Evolutionary conservation across 371 early-diverging fungal species (phyloP).

Genomic region (Mortierella polycephala): DNA sequence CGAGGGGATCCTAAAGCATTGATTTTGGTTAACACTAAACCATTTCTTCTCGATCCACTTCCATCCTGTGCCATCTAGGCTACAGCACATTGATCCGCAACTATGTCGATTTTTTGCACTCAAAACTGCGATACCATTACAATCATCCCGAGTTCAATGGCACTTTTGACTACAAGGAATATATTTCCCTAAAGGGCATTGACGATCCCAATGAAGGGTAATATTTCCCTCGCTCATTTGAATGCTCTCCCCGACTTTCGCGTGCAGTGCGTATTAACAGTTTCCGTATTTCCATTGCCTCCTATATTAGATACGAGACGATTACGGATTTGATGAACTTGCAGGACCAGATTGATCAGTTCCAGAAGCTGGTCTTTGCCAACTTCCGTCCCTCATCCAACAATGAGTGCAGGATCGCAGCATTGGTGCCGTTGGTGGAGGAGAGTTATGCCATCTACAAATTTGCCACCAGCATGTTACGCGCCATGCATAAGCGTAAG

Average conservation of each 20-base stretch:
- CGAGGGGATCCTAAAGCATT: no score
- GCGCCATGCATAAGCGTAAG: conserved; percentile 95
- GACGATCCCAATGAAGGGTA: conserved; percentile 98
- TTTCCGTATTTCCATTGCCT: not conserved
- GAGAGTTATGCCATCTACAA: conserved; percentile 96
- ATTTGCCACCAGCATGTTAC: conserved; percentile 94
- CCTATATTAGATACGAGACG: conserved; percentile 81
- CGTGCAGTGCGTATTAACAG: not conserved
- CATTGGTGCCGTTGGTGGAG: conserved; percentile 96
- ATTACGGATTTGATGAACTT: conserved; percentile 93
- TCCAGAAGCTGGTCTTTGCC: conserved; percentile 89
- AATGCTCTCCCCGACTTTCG: no score
- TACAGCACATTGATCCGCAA: conserved; percentile 92
- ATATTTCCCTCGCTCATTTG: not conserved
- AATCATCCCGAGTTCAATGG: conserved; percentile 95
- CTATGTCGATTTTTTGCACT: conserved; percentile 88
- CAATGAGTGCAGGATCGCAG: conserved; percentile 95
- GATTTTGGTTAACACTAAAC: no score
- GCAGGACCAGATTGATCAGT: conserved; percentile 89
- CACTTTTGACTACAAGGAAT: conserved; percentile 97
- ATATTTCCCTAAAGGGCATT: conserved; percentile 89
- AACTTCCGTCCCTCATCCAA: conserved; percentile 86
- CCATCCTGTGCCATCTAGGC: conserved; percentile 52
- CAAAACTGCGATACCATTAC: conserved; percentile 93
- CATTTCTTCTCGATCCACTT: not conserved